These are phyloP conservation scores for Zizania latifolia DNA, from an alignment of 176 grass and related monocot genomes.

Conservation along the genomic window DNA sequence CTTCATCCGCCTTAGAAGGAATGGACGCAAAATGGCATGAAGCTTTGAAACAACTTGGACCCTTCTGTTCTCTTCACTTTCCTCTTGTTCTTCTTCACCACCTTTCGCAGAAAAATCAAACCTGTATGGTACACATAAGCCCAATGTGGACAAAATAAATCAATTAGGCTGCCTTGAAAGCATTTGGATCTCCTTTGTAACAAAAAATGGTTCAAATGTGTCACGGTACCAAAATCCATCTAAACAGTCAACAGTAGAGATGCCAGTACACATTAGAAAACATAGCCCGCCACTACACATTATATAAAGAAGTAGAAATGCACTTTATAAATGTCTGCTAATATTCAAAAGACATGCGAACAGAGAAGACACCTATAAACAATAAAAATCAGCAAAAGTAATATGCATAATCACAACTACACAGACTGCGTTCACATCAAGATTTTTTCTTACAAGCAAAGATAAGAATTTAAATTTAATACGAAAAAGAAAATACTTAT, in stretches of 20 bases:
- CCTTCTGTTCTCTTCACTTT: constrained; percentile 74
- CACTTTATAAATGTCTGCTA: not conserved
- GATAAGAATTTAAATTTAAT: no score
- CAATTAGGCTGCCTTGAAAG: not conserved
- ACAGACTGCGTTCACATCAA: not conserved
- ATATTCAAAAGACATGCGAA: not conserved
- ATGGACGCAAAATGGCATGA: constrained; percentile 88
- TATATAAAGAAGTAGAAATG: not conserved
- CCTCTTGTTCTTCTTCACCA: constrained; percentile 54
- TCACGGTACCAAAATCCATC: not conserved
- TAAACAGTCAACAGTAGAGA: not conserved
- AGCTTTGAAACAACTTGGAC: constrained; percentile 81
- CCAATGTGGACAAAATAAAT: not conserved
- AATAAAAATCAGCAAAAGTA: not conserved
- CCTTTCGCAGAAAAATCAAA: constrained; percentile 78
- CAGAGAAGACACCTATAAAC: not conserved
- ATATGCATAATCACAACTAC: not conserved
- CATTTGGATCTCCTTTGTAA: not conserved
- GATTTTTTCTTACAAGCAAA: not conserved
- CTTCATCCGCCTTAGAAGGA: constrained; percentile 93
- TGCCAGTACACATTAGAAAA: constrained; percentile 6
- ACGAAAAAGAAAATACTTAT: not conserved
- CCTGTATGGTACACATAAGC: constrained; percentile 39
- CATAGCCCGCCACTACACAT: not conserved
- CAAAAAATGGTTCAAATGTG: not conserved